Percentiles rank a stretch among this genome's conserved stretches.
These are phyloP conservation scores for Mycena alexandri DNA, from an alignment of 768 basidiomycete species.

Conservation along the genomic window DNA sequence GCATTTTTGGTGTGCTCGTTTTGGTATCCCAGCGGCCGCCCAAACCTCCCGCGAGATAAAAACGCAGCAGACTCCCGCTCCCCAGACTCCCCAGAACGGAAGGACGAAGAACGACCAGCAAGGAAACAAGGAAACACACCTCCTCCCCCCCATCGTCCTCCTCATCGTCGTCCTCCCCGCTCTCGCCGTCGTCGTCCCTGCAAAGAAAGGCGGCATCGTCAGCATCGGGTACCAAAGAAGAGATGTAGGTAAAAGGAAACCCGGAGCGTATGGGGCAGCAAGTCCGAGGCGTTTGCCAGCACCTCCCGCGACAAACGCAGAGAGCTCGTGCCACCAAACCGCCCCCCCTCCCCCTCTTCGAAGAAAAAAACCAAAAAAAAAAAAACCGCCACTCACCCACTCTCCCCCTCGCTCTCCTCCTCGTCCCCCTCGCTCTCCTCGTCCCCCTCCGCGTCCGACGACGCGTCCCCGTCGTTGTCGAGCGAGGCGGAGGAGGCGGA, in stretches of 20 bases:
- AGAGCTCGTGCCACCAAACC: no score
- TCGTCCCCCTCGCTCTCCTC: slow-evolving; percentile 78
- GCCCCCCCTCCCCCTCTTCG: no score
- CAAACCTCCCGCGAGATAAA: no score
- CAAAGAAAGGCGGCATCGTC: slow-evolving; percentile 34
- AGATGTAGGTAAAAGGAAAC: slow-evolving; percentile 30
- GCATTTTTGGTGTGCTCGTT: no score
- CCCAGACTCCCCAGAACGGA: slow-evolving; percentile 1
- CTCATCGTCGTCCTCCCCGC: slow-evolving; percentile 37
- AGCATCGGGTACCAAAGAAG: neutral
- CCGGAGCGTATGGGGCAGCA: no score
- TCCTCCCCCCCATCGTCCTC: slow-evolving; percentile 53
- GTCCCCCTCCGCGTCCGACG: slow-evolving; percentile 71
- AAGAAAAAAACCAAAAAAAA: no score
- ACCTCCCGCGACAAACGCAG: no score
- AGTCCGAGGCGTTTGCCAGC: no score
- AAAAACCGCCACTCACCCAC: no score
- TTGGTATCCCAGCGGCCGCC: no score
- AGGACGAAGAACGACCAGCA: neutral
- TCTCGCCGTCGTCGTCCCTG: slow-evolving; percentile 60
- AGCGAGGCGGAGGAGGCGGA: slow-evolving; percentile 58
- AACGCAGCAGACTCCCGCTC: no score
- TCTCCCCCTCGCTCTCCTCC: slow-evolving; percentile 66
- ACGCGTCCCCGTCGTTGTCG: slow-evolving; percentile 73
- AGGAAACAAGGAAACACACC: slow-evolving; percentile 45